phyloP scores from a whole-genome alignment of 805 yeast species.

The Kodamaea laetipori region DNA sequence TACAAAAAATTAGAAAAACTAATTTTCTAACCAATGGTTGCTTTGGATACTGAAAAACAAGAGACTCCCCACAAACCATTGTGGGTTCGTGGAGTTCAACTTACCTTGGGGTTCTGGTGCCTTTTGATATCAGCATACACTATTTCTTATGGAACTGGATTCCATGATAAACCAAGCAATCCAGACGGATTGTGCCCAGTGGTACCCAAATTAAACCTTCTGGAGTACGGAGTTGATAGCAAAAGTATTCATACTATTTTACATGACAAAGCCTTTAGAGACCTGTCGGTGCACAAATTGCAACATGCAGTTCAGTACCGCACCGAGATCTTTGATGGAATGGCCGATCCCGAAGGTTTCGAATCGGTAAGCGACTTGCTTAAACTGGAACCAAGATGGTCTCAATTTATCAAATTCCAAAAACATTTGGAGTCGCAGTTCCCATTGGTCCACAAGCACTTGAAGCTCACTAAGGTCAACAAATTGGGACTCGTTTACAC shows the following conservation, averaged over 20 bases:
- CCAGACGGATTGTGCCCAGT: conserved; percentile 41
- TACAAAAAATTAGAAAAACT: too few relatives aligned
- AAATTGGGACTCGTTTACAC: conserved; percentile 40
- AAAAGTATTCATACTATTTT: conserved; percentile 28
- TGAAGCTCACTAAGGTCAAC: conserved; percentile 37
- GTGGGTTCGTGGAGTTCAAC: too few relatives aligned
- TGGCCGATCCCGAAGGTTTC: conserved; percentile 30
- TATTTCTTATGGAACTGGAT: too few relatives aligned
- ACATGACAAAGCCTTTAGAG: conserved; percentile 26
- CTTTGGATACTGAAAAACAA: too few relatives aligned
- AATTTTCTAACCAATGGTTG: too few relatives aligned
- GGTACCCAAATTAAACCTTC: conserved; percentile 34
- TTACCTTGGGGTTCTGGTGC: too few relatives aligned
- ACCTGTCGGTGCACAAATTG: conserved; percentile 25
- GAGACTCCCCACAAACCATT: too few relatives aligned
- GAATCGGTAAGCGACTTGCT: conserved; percentile 29
- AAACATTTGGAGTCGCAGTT: conserved; percentile 32
- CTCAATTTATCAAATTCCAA: conserved; percentile 28
- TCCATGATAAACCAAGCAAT: conserved; percentile 9
- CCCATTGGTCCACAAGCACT: conserved; percentile 35
- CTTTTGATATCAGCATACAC: too few relatives aligned
- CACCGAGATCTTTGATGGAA: conserved; percentile 33
- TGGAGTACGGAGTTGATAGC: conserved; percentile 21
- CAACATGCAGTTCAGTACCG: conserved; percentile 34
- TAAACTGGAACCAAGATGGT: conserved; percentile 20